Base-by-base conservation (phyloP, 257 asterid genomes). In the Forsythia viridissima region DNA sequence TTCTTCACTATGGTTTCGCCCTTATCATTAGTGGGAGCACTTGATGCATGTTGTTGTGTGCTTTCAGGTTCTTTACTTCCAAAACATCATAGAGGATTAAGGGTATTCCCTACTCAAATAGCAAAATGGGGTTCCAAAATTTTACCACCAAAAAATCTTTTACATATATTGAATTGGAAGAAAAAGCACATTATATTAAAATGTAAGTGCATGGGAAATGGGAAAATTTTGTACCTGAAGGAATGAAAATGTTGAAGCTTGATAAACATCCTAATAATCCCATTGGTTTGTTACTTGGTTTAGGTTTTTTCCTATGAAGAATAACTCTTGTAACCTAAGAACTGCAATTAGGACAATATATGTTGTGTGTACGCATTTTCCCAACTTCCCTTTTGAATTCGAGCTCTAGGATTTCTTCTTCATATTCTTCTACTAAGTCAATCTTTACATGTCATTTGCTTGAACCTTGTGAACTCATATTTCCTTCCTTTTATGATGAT, bases 171-270 rank as follows among this genome's bases (percentile, higher is more conserved):
- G 24, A 24, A 24, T 24, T 24, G 24, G 24, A 24, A 24, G 24
- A 24, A 24, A 24, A 24, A 24, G 24, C 24, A 24, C 24, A 24
- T 24, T 24, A 24, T 24, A 24, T 24, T 24, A 24, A 41, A 4
- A 41, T 41, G 44, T 7, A 37, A 38, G 41, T 44, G n/a, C 74
- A 70, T 38, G 36, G 74, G 46, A 30, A 40, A n/a, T 36, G 46
- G 6, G 12, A 18, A 51, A 71, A 8, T 71, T 8, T 13, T 11
- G 24, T 70, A 88, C 94, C 94, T 78, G 81, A 76, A 61, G 87
- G 87, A 18, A 76, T 38, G 85, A 92, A 92, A 57, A 92, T 52
- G 70, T 86, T 79, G 81, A 92, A 85, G 85, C 97, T 91, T 8
- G 89, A 77, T 40, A 86, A 78, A 82, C 97, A 92, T 44, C 96